Percentiles rank a stretch among this genome's conserved stretches.
Evolutionary conservation across 345 rosid genomes (phyloP).

Genomic region (Noccaea bulbosa): DNA sequence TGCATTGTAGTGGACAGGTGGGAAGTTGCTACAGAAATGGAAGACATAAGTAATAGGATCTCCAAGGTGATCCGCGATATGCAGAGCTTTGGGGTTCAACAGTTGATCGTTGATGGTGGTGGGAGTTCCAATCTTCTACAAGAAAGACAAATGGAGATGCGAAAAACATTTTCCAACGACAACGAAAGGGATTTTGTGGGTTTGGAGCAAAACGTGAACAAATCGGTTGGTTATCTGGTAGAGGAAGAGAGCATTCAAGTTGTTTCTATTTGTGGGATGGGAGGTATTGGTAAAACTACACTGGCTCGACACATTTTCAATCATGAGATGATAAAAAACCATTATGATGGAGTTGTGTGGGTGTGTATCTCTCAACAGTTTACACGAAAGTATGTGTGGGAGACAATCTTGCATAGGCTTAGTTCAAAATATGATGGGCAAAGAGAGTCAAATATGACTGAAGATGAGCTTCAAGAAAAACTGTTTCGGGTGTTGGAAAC

Average conservation of each 20-base stretch:
- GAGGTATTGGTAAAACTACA: constrained; percentile 59
- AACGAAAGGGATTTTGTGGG: constrained; percentile 45
- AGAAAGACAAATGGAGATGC: constrained; percentile 24
- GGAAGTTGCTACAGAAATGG: neutral
- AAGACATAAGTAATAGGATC: constrained; percentile 36
- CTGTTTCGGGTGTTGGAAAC: neutral
- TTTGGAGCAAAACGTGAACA: constrained; percentile 29
- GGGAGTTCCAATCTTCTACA: neutral
- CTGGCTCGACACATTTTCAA: constrained; percentile 43
- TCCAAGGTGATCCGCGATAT: constrained; percentile 14
- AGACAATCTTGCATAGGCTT: constrained; percentile 37
- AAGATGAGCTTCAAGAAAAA: constrained; percentile 1
- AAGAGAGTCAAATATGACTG: constrained; percentile 23
- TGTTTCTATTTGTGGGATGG: constrained; percentile 54
- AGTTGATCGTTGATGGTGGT: neutral
- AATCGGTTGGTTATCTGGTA: constrained; percentile 36
- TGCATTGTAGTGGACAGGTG: neutral
- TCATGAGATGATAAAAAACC: constrained; percentile 24
- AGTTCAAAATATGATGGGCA: constrained; percentile 34
- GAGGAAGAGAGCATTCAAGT: neutral
- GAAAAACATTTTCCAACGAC: constrained; percentile 34
- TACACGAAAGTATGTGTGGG: constrained; percentile 39
- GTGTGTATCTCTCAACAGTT: constrained; percentile 48
- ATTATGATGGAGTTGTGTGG: constrained; percentile 44
- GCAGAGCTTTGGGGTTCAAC: constrained; percentile 31